Conservation (phyloP, 73 alveolate genomes). For the Stentor coeruleus region DNA sequence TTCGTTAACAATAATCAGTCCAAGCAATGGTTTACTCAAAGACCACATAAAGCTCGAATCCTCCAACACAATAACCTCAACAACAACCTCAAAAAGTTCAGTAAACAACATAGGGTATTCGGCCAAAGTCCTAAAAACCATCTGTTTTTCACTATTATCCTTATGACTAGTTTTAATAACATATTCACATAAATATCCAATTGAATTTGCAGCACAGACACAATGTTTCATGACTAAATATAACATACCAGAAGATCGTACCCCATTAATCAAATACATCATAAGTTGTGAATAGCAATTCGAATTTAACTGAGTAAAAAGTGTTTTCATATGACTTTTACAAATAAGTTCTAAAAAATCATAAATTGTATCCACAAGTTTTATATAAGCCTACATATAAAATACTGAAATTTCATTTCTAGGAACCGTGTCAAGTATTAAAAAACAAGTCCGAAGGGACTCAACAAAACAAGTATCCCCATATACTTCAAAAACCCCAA, state of each 20-base stretch:
- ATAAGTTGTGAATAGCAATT: neutral
- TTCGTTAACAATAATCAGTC: conserved; percentile 22
- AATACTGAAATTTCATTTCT: neutral
- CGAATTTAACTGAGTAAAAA: neutral
- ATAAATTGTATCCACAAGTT: neutral
- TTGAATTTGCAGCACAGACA: neutral
- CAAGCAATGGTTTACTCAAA: conserved; percentile 14
- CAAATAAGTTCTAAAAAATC: neutral
- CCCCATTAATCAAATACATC: neutral
- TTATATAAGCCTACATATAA: neutral
- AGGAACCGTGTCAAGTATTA: neutral
- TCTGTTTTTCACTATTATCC: neutral
- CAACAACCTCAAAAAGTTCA: neutral
- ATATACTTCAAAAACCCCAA: conserved; percentile 27
- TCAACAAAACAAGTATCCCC: conserved; percentile 15
- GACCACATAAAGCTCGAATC: conserved; percentile 27
- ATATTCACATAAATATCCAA: neutral
- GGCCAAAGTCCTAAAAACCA: neutral
- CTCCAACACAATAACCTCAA: conserved; percentile 2
- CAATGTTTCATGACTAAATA: conserved; percentile 21
- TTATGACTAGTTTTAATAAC: neutral
- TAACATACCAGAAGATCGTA: neutral
- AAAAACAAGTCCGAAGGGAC: neutral
- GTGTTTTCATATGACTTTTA: conserved; percentile 4
- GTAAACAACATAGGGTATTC: neutral